Conservation (phyloP, 495 filamentous ascomycete genomes). For the Chaetomium cochliodes region DNA sequence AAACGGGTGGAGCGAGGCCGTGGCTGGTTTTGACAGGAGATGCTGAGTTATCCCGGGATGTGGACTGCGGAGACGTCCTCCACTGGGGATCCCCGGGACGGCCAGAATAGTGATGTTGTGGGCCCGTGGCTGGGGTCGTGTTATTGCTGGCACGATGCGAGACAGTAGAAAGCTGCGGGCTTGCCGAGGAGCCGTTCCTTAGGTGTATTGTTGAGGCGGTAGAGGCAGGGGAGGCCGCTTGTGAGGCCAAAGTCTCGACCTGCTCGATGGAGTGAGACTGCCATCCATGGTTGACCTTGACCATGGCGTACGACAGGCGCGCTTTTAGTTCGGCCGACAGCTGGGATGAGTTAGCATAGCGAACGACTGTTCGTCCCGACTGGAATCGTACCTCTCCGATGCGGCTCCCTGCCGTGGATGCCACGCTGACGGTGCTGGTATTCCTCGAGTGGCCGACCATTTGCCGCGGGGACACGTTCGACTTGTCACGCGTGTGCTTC, state of each 20-base stretch:
- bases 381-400: slow-evolving; percentile 65
- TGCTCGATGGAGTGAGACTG: slow-evolving; percentile 67
- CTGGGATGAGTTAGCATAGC: slow-evolving; percentile 44
- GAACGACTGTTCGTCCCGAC: background rate
- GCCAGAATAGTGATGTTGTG: slow-evolving; percentile 28
- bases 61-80: slow-evolving; percentile 23
- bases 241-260: slow-evolving; percentile 65
- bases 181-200: slow-evolving; percentile 48
- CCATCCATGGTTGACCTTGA: slow-evolving; percentile 86
- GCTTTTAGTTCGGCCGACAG: slow-evolving; percentile 73
- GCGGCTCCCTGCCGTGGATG: slow-evolving; percentile 57
- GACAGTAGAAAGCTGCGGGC: slow-evolving; percentile 41
- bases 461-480: slow-evolving; percentile 41
- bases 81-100: slow-evolving; percentile 22
- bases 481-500: slow-evolving; percentile 49
- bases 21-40: slow-evolving; percentile 33
- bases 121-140: slow-evolving; percentile 32
- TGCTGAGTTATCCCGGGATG: slow-evolving; percentile 28
- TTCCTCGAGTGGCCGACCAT: slow-evolving; percentile 62
- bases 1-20: slow-evolving; percentile 40
- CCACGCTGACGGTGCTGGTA: slow-evolving; percentile 58
- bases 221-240: slow-evolving; percentile 57
- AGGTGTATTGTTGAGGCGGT: slow-evolving; percentile 53
- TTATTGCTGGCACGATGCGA: slow-evolving; percentile 38
- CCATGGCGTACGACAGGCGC: slow-evolving; percentile 81